A percentile compares a stretch with the other conserved stretches of the same genome.
phyloP scores from a whole-genome alignment of 768 basidiomycete species.

The Amanita phalloides region DNA sequence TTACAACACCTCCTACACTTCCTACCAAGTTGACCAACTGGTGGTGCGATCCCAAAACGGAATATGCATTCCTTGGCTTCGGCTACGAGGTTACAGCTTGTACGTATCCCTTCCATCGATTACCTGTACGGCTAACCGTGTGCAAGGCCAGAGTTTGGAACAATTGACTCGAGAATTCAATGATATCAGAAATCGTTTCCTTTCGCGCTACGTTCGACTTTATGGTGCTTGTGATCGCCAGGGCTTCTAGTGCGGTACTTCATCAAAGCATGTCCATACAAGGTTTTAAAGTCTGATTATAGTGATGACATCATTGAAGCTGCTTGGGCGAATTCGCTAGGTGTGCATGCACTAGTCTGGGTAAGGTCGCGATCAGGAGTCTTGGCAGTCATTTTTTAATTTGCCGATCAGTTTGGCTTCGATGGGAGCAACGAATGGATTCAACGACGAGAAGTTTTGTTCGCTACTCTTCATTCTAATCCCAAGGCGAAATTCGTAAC shows the following conservation, averaged over 20 bases:
- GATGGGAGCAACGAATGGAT: constrained; percentile 31
- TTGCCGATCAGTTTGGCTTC: constrained; percentile 22
- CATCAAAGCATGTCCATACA: background rate
- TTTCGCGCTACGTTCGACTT: constrained; percentile 42
- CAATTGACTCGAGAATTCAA: constrained; percentile 38
- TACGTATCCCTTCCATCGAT: constrained; percentile 12
- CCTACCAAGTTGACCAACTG: constrained; percentile 26
- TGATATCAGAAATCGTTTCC: constrained; percentile 39
- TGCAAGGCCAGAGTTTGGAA: constrained; percentile 33
- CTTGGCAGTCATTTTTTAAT: background rate
- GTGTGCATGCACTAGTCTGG: constrained; percentile 55
- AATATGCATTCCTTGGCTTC: constrained; percentile 58
- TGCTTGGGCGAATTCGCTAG: constrained; percentile 39
- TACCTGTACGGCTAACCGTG: background rate
- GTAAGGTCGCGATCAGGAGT: constrained; percentile 18
- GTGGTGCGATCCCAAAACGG: constrained; percentile 45
- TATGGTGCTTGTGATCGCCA: constrained; percentile 25
- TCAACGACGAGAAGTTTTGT: constrained; percentile 30
- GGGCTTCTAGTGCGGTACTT: constrained; percentile 22
- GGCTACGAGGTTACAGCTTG: constrained; percentile 53
- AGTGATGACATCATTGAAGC: constrained; percentile 42
- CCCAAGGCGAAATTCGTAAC: constrained; percentile 43
- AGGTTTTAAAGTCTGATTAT: background rate
- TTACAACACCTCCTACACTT: constrained; percentile 32
- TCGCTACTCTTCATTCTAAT: constrained; percentile 33